Conservation (phyloP, 768 basidiomycete species). For the Lentinula raphanica region DNA sequence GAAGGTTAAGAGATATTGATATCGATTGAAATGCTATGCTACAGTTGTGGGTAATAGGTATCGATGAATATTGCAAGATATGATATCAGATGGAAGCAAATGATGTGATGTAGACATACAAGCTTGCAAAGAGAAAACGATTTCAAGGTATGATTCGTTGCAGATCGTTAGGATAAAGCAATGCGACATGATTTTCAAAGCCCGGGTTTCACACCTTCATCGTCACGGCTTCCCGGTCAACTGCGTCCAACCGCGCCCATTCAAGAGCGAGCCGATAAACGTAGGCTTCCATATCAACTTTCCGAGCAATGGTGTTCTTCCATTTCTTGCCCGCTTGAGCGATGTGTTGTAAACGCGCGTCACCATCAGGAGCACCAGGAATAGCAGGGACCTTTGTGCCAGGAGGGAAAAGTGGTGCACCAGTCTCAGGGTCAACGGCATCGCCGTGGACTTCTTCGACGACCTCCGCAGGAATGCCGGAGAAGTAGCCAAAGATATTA, state of each 20-base stretch:
- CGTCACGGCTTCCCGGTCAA: constrained; percentile 73
- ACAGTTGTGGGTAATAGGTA: too few species aligned
- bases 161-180: neutral
- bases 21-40: neutral
- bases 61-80: too few species aligned
- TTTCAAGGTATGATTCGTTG: neutral
- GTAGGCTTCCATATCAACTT: constrained; percentile 47
- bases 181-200: neutral
- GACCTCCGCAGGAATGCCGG: constrained; percentile 66
- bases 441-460: neutral
- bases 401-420: neutral
- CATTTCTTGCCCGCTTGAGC: constrained; percentile 91
- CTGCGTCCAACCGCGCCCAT: constrained; percentile 79
- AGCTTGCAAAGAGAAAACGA: too few species aligned
- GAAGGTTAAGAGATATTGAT: too few species aligned
- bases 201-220: neutral
- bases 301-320: constrained; percentile 79
- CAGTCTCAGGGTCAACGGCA: neutral
- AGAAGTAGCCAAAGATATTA: constrained; percentile 91
- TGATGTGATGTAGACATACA: too few species aligned
- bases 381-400: neutral
- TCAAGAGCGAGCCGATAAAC: constrained; percentile 87
- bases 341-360: constrained; percentile 70
- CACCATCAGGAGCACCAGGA: constrained; percentile 44
- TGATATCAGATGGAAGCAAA: neutral